Conservation (phyloP, 2,329 filamentous ascomycete species). For the Diaporthe humulicola region DNA sequence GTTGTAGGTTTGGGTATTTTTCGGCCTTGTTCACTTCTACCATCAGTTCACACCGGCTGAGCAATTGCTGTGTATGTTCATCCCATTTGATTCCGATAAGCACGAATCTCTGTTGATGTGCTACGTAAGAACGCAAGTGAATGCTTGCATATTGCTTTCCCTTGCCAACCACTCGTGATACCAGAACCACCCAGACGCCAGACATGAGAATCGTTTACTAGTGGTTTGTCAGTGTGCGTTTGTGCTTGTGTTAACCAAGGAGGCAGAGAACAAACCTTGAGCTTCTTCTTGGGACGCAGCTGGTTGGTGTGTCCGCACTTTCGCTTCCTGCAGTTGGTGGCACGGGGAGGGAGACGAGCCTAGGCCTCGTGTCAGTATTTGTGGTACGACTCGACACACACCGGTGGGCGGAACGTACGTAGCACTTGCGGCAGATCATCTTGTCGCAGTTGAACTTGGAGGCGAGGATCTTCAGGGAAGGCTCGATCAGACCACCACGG, state of each 20-base stretch:
- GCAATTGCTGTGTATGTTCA: conserved; percentile 3
- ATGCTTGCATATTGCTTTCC: conserved; percentile 34
- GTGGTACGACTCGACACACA: neutral
- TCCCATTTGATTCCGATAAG: conserved; percentile 37
- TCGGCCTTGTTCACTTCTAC: neutral
- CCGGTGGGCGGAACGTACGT: conserved; percentile 72
- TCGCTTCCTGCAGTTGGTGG: conserved; percentile 99
- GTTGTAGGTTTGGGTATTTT: neutral
- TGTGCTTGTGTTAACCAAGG: neutral
- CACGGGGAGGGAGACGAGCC: conserved; percentile 93
- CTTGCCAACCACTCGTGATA: conserved; percentile 45
- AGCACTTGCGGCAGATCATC: conserved; percentile 99
- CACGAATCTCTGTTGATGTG: conserved; percentile 35
- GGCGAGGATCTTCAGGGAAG: conserved; percentile 96
- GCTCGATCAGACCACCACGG: conserved; percentile 99
- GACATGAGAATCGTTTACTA: conserved; percentile 76
- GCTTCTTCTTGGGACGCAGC: conserved; percentile 99
- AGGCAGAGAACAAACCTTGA: conserved; percentile 20
- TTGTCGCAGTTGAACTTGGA: conserved; percentile 99
- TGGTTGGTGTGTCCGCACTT: conserved; percentile 99
- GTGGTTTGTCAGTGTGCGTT: conserved; percentile 57
- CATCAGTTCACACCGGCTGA: neutral
- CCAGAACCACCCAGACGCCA: conserved; percentile 55
- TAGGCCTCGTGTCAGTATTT: conserved; percentile 48
- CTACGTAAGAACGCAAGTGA: conserved; percentile 34